phyloP scores from a whole-genome alignment of 805 yeast species.

The Metschnikowia continentalis region DNA sequence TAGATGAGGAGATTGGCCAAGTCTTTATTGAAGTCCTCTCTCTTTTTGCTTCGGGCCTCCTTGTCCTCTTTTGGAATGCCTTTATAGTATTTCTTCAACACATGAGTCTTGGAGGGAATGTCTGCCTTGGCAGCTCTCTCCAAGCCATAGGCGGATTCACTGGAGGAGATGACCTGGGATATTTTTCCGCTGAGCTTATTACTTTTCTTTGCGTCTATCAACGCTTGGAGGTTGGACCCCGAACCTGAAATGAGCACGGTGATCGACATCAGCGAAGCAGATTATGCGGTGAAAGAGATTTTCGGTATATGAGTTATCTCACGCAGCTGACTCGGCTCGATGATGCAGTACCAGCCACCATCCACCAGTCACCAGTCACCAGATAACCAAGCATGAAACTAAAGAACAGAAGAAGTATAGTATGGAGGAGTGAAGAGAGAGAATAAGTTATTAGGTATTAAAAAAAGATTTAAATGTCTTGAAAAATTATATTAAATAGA shows the following conservation, averaged over 20 bases:
- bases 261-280: slow-evolving; percentile 27
- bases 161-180: slow-evolving; percentile 79
- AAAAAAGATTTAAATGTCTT: too few relatives aligned
- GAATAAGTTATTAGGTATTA: background rate
- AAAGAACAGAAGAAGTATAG: background rate
- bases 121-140: slow-evolving; percentile 65
- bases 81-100: slow-evolving; percentile 67
- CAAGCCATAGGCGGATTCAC: slow-evolving; percentile 82
- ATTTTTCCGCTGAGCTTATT: slow-evolving; percentile 50
- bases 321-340: slow-evolving; percentile 5
- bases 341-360: slow-evolving; percentile 2
- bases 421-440: background rate
- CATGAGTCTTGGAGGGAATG: slow-evolving; percentile 72
- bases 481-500: too few relatives aligned
- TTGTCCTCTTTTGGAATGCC: slow-evolving; percentile 69
- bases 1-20: slow-evolving; percentile 63
- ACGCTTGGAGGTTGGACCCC: slow-evolving; percentile 93
- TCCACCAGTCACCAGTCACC: background rate
- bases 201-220: slow-evolving; percentile 65
- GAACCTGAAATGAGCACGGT: slow-evolving; percentile 89
- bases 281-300: slow-evolving; percentile 1
- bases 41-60: slow-evolving; percentile 51
- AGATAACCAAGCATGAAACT: background rate
- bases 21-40: slow-evolving; percentile 73
- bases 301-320: slow-evolving; percentile 2